Percentiles rank a stretch among this genome's conserved stretches.
phyloP scores from a whole-genome alignment of 352 stramenopile species.

The Pythium inflatum region DNA sequence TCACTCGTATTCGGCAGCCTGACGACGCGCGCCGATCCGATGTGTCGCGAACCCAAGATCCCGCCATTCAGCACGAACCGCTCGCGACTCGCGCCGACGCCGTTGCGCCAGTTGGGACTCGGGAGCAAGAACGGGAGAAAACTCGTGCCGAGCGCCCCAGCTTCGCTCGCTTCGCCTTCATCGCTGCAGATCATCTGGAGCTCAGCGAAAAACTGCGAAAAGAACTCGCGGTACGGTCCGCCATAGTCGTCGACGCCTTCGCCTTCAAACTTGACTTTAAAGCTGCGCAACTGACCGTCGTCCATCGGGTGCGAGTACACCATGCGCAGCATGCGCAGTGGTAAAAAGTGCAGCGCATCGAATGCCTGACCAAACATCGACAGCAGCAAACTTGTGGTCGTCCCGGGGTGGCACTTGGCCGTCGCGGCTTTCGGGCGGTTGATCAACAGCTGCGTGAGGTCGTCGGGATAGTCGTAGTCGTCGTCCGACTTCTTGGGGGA shows the following conservation, averaged over 20 bases:
- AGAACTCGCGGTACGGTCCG: constrained; percentile 93
- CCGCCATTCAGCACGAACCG: constrained; percentile 83
- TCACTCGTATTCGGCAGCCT: constrained; percentile 49
- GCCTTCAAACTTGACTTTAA: constrained; percentile 95
- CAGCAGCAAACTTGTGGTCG: constrained; percentile 63
- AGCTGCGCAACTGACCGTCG: constrained; percentile 87
- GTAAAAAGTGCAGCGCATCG: constrained; percentile 85
- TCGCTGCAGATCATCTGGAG: constrained; percentile 55
- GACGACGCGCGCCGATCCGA: constrained; percentile 24
- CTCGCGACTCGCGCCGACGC: constrained; percentile 76
- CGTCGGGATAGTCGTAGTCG: constrained; percentile 92
- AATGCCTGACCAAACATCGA: constrained; percentile 89
- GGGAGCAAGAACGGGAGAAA: constrained; percentile 86
- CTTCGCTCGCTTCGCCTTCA: constrained; percentile 1
- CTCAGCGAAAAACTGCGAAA: constrained; percentile 84
- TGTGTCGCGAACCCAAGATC: constrained; percentile 12
- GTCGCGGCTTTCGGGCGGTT: constrained; percentile 87
- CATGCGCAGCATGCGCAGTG: constrained; percentile 76
- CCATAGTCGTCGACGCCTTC: constrained; percentile 95
- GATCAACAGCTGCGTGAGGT: constrained; percentile 81
- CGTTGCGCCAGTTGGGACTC: constrained; percentile 87
- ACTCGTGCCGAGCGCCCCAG: constrained; percentile 35
- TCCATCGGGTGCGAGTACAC: constrained; percentile 93
- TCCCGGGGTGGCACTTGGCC: constrained; percentile 72
- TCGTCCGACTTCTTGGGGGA: constrained; percentile 82